Evolutionary conservation across 257 asterid genomes (phyloP), one percentile per base, ranked within the genome.

Genomic region (Ilex asprella): DNA sequence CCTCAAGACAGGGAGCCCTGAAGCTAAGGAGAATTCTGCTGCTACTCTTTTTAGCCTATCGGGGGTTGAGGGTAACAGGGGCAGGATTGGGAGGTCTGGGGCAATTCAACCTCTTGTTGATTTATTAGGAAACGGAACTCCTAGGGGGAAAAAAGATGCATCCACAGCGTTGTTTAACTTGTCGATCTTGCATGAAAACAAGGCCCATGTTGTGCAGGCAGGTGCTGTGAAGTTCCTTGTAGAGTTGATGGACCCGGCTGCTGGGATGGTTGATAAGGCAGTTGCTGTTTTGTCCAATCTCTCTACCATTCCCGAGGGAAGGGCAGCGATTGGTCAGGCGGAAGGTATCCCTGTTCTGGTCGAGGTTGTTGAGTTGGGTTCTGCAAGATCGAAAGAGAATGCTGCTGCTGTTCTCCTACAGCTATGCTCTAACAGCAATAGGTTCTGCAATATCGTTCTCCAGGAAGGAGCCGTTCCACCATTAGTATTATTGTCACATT

Each of bases 351-450:
- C 92, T 5, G 78, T 82, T 49, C 66, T 89, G 65, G 97, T 89
- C 61, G 97, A 89, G 81, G 94, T 89, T 65, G 89, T 87, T 46
- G 97, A 89, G 79, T 75, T 89, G 30, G 97, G 95, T 6, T 86
- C 97, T 16, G 90, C 80, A 27, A 76, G 97, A 75, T 89, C 91
- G 30, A 89, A 89, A 75, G 97, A 89, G 73, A 86, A 89, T 73
- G 97, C 97, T 49, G 97, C 95, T 12, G 97, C 97, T 56, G 94
- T 94, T 58, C 86, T 89, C 55, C 81, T 86, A 68, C 97, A 87
- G 78, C 70, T 89, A n/a, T 87, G 97, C 75, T 81, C 79, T 14
- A 84, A 79, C 52, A 84, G 94, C 74, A 70, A 70, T 73, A 75
- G 91, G 71, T 79, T 67, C 71, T 89, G 92, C 80, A 83, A 72